Conservation (phyloP, 352 stramenopile genomes). For the Achlya hypogyna region DNA sequence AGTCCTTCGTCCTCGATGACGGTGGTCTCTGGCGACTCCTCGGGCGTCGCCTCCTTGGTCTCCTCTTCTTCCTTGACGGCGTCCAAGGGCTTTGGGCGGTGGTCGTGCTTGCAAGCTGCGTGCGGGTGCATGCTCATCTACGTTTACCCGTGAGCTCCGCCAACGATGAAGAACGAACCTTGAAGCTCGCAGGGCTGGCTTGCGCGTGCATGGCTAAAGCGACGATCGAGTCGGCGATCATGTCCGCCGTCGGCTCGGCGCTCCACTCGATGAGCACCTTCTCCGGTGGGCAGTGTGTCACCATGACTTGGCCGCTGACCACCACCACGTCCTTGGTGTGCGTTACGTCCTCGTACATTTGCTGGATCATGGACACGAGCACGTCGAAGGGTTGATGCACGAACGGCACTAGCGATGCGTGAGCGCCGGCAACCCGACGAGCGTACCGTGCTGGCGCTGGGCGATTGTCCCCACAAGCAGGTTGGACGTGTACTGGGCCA, state of each 20-base stretch:
- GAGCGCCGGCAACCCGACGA: background rate
- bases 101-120: constrained; percentile 68
- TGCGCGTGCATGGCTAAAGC: constrained; percentile 92
- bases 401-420: constrained; percentile 45
- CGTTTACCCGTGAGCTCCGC: constrained; percentile 8
- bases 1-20: constrained; percentile 26
- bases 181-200: constrained; percentile 72
- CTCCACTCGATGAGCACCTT: constrained; percentile 81
- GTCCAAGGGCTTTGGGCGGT: constrained; percentile 28
- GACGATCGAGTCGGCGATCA: constrained; percentile 95
- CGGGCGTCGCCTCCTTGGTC: constrained; percentile 15
- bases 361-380: constrained; percentile 60
- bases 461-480: constrained; percentile 70
- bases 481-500: constrained; percentile 75
- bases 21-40: background rate
- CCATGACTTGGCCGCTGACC: constrained; percentile 59
- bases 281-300: constrained; percentile 33
- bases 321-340: constrained; percentile 35
- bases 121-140: constrained; percentile 36
- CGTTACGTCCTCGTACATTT: constrained; percentile 77
- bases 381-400: constrained; percentile 71
- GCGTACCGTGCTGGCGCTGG: constrained; percentile 55
- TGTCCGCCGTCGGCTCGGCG: constrained; percentile 89
- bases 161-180: constrained; percentile 27
- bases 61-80: constrained; percentile 20